A percentile compares a stretch with the other conserved stretches of the same genome.
Conservation (phyloP, 2,329 filamentous ascomycete genomes). For the Fusarium nurragi region DNA sequence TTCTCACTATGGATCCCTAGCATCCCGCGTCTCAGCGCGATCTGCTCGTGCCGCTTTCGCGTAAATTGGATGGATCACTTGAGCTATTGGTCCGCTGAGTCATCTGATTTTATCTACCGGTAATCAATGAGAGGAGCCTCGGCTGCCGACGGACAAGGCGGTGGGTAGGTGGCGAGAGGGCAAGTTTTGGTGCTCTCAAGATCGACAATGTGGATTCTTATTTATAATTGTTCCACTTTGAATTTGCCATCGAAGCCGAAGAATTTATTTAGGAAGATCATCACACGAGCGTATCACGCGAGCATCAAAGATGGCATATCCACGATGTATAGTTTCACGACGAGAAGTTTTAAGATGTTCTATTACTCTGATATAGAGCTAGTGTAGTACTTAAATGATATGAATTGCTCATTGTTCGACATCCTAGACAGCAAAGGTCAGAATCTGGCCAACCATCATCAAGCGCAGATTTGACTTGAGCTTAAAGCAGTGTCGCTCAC, state of each 20-base stretch:
- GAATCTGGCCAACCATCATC: slow-evolving; percentile 14
- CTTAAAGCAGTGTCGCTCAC: no score
- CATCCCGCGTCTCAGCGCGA: slow-evolving; percentile 28
- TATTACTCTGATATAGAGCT: not conserved
- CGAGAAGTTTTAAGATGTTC: not conserved
- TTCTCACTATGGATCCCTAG: slow-evolving; percentile 14
- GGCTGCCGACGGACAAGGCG: slow-evolving; percentile 7
- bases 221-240: not conserved
- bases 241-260: slow-evolving; percentile 7
- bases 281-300: slow-evolving; percentile 30
- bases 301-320: not conserved
- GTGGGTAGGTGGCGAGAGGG: slow-evolving; percentile 17
- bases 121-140: slow-evolving; percentile 9
- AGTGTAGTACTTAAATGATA: not conserved
- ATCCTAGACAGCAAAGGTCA: no score
- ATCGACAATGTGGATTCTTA: not conserved
- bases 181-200: slow-evolving; percentile 9
- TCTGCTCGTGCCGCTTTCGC: slow-evolving; percentile 44
- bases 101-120: slow-evolving; percentile 27
- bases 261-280: not conserved
- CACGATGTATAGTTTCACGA: not conserved
- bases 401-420: not conserved
- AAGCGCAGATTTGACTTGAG: not conserved
- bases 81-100: slow-evolving; percentile 28
- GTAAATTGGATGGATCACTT: slow-evolving; percentile 42